Base-by-base conservation (phyloP, 75 land plant genomes). In the Cunninghamia lanceolata region DNA sequence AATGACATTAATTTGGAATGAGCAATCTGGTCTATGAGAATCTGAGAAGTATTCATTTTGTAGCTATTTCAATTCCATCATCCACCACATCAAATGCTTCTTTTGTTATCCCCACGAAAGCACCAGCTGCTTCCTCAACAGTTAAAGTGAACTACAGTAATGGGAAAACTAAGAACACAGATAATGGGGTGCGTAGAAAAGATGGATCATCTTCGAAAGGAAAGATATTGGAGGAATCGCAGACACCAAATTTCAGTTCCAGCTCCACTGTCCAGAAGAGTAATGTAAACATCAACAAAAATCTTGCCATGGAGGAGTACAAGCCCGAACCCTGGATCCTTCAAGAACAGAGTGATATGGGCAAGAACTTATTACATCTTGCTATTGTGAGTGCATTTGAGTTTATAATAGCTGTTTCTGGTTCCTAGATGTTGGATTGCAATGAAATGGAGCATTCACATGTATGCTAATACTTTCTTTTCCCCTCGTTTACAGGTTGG, bases 311-410 rank as follows among this genome's bases (percentile, higher is more conserved):
- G 79, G 90, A 86, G 14, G 70, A 92, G 21, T 95, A 94, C 89
- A 90, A 93, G 85, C 99, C 99, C 42, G 99, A 98, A 85, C 84
- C 91, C 13, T 98, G 99, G 99, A 92, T 94, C 93, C 85, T 93
- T 59, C 87, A 90, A 36, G 90, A 87, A 15, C 28, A 87, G 80
- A 88, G 84, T 28, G 88, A 89, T 56, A 90, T 87, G 84, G 70
- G 34, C 47, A 82, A 90, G 86, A 90, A 85, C 81, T 94, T 95
- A 68, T 86, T 98, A 39, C 95, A 94, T 92, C 94, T 98, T 85
- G 99, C 99, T 45, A 95, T 98, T 89, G 99, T 98, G 88, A 91
- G 96, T 84, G 70, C 34, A 16, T 38, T 40, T 53, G 54, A 46
- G 77, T 45, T 28, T 73, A 19, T 53, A 25, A 40, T 82, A 78